Evolutionary conservation across 768 basidiomycete genomes (phyloP), one percentile per base, ranked within the genome.

Genomic region (Pleurotus ostreatus): DNA sequence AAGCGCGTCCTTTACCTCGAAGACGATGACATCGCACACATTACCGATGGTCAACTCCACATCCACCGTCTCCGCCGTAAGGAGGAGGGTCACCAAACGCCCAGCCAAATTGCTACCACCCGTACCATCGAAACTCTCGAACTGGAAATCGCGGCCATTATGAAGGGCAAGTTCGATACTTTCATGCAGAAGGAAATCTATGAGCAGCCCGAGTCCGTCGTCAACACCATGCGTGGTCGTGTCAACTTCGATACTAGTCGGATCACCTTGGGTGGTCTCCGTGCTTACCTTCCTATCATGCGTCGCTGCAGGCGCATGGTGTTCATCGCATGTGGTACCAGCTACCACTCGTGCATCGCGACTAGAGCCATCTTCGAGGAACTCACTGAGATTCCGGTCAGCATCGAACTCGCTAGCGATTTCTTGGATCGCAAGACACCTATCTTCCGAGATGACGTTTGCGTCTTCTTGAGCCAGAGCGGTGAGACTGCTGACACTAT

Each of bases 171-270:
- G 73, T 99, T 98, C 70, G 93, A 93, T 68, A 95, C 96, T 69
- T 99, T 99, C 77, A 99, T 99, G 97, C 96, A 98, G 71, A 99
- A 99, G 78, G 97, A 99, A 73, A 98, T 98, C 64, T 98, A 94
- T 78, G 92, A 98, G 69, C 96, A 98, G 71, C 96, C 97, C 49
- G 97, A 99, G 68, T 96, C 94, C 23, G 97, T 98, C 60, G 94
- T 98, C 74, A 99, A 99, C 82, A 99, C 97, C 49, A 99, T 99
- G 97, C 91, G 97, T 83, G 97, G 97, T 59, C 94, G 97, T 63
- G 91, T 99, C 78, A 98, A 97, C 81, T 99, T 99, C 64, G 97
- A 98, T 68, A 85, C 80, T 53, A 83, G 92, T 73, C 81, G 80
- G 61, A 91, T 99, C 68, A 98, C 89, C 9, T 86, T 99, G 43